These are phyloP conservation scores for Linderniella brevidens DNA, from an alignment of 257 asterid species.

Conservation along the genomic window DNA sequence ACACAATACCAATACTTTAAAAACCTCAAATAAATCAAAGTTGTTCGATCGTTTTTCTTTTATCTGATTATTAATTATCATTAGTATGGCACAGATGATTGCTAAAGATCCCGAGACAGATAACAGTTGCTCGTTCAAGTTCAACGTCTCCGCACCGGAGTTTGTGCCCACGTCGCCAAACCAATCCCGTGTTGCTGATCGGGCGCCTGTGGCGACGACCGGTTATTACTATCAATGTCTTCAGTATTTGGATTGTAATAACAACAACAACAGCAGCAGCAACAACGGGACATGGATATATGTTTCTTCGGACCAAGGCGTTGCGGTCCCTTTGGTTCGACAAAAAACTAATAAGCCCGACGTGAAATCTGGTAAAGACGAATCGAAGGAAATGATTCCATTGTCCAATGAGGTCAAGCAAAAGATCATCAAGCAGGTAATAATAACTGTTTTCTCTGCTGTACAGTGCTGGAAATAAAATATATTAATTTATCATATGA, in stretches of 20 bases:
- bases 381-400: constrained; percentile 20
- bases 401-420: constrained; percentile 55
- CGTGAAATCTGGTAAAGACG: constrained; percentile 6
- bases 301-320: constrained; percentile 38
- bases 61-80: no score
- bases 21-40: no score
- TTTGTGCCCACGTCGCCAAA: constrained; percentile 40
- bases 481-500: no score
- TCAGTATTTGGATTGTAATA: constrained; percentile 28
- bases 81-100: no score
- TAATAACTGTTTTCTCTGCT: no score
- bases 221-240: constrained; percentile 60
- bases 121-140: constrained; percentile 28
- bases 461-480: no score
- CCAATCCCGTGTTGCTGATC: constrained; percentile 1
- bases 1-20: no score
- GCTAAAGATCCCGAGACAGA: not conserved
- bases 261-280: constrained; percentile 4
- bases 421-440: constrained; percentile 83
- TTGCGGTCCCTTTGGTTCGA: constrained; percentile 17
- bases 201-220: constrained; percentile 29
- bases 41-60: no score
- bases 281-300: constrained; percentile 25
- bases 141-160: constrained; percentile 83
- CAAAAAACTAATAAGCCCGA: constrained; percentile 6